These are phyloP conservation scores for Tothia fuscella DNA, from an alignment of 2,329 filamentous ascomycete species.

Conservation along the genomic window DNA sequence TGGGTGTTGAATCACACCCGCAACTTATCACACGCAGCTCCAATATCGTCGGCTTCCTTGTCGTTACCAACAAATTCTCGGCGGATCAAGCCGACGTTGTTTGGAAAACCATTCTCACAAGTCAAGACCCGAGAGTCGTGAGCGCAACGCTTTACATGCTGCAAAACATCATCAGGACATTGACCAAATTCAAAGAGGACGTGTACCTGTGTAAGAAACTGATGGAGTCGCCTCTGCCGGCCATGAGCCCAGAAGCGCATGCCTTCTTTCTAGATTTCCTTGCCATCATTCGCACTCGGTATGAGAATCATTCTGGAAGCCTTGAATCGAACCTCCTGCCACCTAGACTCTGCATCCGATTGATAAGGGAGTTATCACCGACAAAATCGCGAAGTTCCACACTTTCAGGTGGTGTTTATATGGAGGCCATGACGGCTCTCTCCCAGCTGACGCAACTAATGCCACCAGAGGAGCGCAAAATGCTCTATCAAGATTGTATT, in stretches of 20 bases:
- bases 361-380: constrained; percentile 3
- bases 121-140: constrained; percentile 73
- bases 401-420: background rate
- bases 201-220: constrained; percentile 63
- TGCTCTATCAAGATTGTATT: constrained; percentile 3
- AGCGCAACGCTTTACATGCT: constrained; percentile 66
- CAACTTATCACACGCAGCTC: constrained; percentile 71
- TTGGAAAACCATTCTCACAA: constrained; percentile 72
- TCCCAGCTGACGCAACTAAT: background rate
- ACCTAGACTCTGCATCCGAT: constrained; percentile 3
- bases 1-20: constrained; percentile 83
- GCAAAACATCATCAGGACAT: constrained; percentile 32
- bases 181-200: constrained; percentile 38
- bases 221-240: constrained; percentile 26
- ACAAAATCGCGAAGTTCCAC: background rate
- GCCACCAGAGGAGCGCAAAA: background rate
- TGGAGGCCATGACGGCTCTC: constrained; percentile 1
- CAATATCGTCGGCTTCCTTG: constrained; percentile 79
- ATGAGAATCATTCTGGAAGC: no score
- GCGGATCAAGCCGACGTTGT: constrained; percentile 62
- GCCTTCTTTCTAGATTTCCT: constrained; percentile 4
- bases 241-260: background rate
- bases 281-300: background rate
- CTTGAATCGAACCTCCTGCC: constrained; percentile 4
- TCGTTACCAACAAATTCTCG: constrained; percentile 65